Conservation (phyloP, 345 rosid genomes). For the Excoecaria cochinchinensis region DNA sequence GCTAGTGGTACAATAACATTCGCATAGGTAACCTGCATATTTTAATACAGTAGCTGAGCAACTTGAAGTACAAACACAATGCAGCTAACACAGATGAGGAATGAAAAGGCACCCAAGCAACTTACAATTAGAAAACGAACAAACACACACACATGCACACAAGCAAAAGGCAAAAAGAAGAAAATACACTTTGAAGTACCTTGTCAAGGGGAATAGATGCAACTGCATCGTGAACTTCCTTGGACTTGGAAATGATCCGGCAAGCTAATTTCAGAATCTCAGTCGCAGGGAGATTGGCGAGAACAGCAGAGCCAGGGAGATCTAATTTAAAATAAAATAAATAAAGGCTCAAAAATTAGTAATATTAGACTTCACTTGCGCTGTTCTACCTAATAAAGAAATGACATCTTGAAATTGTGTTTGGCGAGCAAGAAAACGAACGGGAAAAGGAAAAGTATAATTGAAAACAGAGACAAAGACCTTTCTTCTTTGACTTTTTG, state of each 20-base stretch:
- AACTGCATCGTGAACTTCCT: constrained; percentile 63
- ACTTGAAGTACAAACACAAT: not conserved
- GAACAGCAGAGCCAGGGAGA: constrained; percentile 65
- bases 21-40: constrained; percentile 65
- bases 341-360: not conserved
- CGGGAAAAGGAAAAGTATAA: not conserved
- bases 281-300: constrained; percentile 59
- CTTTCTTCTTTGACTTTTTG: constrained; percentile 55
- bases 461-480: constrained; percentile 22
- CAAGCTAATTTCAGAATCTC: constrained; percentile 74
- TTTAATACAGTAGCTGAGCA: constrained; percentile 11
- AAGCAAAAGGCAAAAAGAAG: not conserved
- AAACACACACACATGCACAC: not conserved
- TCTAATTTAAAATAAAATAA: constrained; percentile 37
- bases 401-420: not conserved
- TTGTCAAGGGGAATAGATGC: constrained; percentile 79
- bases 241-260: constrained; percentile 59
- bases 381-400: no score
- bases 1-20: constrained; percentile 71
- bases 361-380: not conserved
- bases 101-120: not conserved
- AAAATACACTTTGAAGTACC: constrained; percentile 34
- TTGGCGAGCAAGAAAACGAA: not conserved
- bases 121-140: not conserved
- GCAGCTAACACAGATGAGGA: not conserved